A percentile compares a stretch with the other conserved stretches of the same genome.
Evolutionary conservation across 192 early-diverging fungal genomes (phyloP).

Genomic region (Podochytrium sp.): DNA sequence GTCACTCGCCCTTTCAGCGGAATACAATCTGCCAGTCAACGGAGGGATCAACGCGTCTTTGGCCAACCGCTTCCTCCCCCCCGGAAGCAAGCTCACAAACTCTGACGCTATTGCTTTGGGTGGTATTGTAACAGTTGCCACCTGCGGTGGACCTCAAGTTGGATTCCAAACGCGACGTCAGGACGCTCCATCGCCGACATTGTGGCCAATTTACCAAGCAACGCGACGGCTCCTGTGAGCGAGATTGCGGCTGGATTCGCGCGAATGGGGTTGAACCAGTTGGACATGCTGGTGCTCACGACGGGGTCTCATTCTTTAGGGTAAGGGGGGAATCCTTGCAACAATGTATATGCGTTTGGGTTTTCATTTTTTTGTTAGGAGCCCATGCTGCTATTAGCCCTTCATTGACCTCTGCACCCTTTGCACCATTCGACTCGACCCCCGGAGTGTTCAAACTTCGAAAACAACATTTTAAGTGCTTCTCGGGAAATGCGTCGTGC

Average conservation of each 20-base stretch:
- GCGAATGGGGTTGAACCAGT: slow-evolving; percentile 6
- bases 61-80: background rate
- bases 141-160: slow-evolving; percentile 39
- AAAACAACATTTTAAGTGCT: slow-evolving; percentile 38
- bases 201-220: background rate
- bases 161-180: slow-evolving; percentile 10
- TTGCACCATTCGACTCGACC: slow-evolving; percentile 40
- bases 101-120: slow-evolving; percentile 39
- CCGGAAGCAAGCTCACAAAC: slow-evolving; percentile 5
- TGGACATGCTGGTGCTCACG: slow-evolving; percentile 36
- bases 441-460: slow-evolving; percentile 44
- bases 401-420: slow-evolving; percentile 23
- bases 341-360: background rate
- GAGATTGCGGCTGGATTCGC: background rate
- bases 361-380: background rate
- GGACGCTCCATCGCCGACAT: background rate
- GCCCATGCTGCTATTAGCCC: slow-evolving; percentile 26
- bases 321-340: background rate
- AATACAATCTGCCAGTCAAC: background rate
- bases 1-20: background rate
- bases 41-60: background rate
- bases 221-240: background rate
- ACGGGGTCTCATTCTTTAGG: slow-evolving; percentile 41
- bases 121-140: slow-evolving; percentile 23
- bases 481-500: slow-evolving; percentile 24